Evolutionary conservation across 2,329 filamentous ascomycete genomes (phyloP), one percentile per base, ranked within the genome.

Genomic region (Cladosporium colombiae): DNA sequence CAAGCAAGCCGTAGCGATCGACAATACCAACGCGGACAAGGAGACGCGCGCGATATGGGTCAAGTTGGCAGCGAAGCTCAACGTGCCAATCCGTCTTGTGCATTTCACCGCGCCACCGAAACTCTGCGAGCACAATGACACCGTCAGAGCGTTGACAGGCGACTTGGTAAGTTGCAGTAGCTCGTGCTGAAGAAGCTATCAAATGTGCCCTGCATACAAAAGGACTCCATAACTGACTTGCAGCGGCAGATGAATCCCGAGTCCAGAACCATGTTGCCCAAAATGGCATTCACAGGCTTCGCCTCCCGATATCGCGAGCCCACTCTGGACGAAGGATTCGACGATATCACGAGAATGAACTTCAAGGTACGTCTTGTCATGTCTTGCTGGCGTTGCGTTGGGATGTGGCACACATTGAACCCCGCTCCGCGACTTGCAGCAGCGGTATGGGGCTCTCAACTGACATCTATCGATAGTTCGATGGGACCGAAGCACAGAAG

Each of bases 1-100:
- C 27, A 88, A 89, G 1, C 83, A 83, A 25, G 91, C 91, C 2
- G 87, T 97, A 4, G 92, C 85, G 29, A 85, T 98, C 66, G 95
- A 99, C 78, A 98, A 97, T 77, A 98, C 95, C n/a, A 99, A 99
- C 76, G 87, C 93, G 33, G 91, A 96, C 78, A 77, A 83, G 13
- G 89, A 91, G 62, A 92, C 89, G 27, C 86, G 95, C 69, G 84
- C 85, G n/a, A 80, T 91, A 67, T 98, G 94, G 94, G 79, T 92
- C 35, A 81, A 86, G 29, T 79, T 98, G 33, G 93, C 93, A 21
- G 85, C 84, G 69, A 89, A 89, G 72, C 80, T 87, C 73, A 81
- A 86, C 4, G 83, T 96, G 2, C 89, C 91, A 2, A 90, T 97
- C 71, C 90, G 94, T 56, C 96, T 94, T 74, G 83, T 98, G 11